Evolutionary conservation across 2,329 filamentous ascomycete genomes (phyloP).

Genomic region (Aspergillus sp.): DNA sequence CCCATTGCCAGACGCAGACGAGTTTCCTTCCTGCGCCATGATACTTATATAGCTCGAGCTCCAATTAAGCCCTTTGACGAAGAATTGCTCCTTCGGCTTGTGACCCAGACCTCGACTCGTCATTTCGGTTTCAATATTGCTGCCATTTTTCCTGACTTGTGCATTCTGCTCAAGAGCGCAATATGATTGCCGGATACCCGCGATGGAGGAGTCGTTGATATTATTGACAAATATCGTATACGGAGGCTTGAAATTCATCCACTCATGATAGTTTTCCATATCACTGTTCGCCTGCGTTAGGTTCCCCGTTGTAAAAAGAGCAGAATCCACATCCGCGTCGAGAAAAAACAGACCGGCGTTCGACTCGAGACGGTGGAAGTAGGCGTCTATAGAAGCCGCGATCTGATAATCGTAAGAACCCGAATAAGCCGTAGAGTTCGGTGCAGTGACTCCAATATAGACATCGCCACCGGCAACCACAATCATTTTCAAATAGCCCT

Average conservation of each 20-base stretch:
- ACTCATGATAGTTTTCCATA: slow-evolving; percentile 44
- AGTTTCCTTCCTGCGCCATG: slow-evolving; percentile 55
- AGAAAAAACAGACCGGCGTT: slow-evolving; percentile 62
- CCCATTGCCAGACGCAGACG: slow-evolving; percentile 46
- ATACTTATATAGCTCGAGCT: slow-evolving; percentile 66
- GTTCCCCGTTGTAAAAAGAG: slow-evolving; percentile 70
- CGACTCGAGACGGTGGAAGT: slow-evolving; percentile 56
- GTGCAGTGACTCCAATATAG: slow-evolving; percentile 68
- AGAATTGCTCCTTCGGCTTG: slow-evolving; percentile 79
- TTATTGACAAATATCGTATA: slow-evolving; percentile 73
- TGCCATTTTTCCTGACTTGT: slow-evolving; percentile 52
- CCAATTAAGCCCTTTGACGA: slow-evolving; percentile 64
- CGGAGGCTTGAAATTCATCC: slow-evolving; percentile 52
- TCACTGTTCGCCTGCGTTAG: slow-evolving; percentile 44
- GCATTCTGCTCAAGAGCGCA: slow-evolving; percentile 67
- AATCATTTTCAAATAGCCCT: slow-evolving; percentile 62
- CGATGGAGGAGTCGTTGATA: slow-evolving; percentile 49
- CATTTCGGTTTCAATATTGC: slow-evolving; percentile 54
- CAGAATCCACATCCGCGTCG: slow-evolving; percentile 72
- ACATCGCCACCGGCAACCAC: slow-evolving; percentile 58
- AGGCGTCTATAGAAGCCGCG: slow-evolving; percentile 70
- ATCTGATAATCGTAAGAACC: slow-evolving; percentile 73
- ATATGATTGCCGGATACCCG: slow-evolving; percentile 68
- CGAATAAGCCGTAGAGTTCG: slow-evolving; percentile 53
- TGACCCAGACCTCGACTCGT: slow-evolving; percentile 58